Evolutionary conservation across 108 stramenopile species (phyloP).

Genomic region (Skeletonema potamos): DNA sequence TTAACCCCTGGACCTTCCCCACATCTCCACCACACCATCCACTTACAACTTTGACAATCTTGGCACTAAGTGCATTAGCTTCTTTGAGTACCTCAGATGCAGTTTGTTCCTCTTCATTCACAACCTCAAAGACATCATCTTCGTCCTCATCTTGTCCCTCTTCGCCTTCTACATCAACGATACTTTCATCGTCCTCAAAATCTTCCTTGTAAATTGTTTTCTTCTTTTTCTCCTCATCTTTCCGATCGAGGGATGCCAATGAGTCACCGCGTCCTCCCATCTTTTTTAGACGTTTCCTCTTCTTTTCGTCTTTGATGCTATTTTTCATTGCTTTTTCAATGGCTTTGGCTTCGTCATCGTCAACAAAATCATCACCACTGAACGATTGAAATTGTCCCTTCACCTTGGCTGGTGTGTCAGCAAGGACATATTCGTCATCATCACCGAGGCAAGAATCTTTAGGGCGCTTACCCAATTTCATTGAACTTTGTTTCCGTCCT

Average conservation of each 20-base stretch:
- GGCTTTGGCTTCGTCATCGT: constrained; percentile 46
- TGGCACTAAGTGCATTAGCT: constrained; percentile 69
- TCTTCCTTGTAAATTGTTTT: constrained; percentile 26
- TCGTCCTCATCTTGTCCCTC: constrained; percentile 55
- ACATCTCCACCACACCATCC: constrained; percentile 44
- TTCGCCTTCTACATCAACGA: constrained; percentile 16
- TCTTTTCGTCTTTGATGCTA: constrained; percentile 32
- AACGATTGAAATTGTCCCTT: background rate
- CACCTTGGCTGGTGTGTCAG: constrained; percentile 16
- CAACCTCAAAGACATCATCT: constrained; percentile 18
- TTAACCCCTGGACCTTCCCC: constrained; percentile 17
- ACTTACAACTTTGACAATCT: constrained; percentile 62
- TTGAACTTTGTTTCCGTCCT: background rate
- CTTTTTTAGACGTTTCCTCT: constrained; percentile 29
- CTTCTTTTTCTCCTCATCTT: constrained; percentile 22
- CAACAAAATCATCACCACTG: constrained; percentile 18
- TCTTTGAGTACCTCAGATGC: constrained; percentile 60
- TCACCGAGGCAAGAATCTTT: constrained; percentile 1
- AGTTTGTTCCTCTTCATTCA: constrained; percentile 60
- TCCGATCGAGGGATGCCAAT: constrained; percentile 13
- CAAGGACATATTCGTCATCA: constrained; percentile 25
- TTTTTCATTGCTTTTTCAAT: constrained; percentile 35
- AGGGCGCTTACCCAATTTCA: background rate
- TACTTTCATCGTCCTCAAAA: background rate
- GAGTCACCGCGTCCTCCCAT: constrained; percentile 21